Conservation (phyloP, 2,329 filamentous ascomycete species). For the Aspergillus fumigatiaffinis region DNA sequence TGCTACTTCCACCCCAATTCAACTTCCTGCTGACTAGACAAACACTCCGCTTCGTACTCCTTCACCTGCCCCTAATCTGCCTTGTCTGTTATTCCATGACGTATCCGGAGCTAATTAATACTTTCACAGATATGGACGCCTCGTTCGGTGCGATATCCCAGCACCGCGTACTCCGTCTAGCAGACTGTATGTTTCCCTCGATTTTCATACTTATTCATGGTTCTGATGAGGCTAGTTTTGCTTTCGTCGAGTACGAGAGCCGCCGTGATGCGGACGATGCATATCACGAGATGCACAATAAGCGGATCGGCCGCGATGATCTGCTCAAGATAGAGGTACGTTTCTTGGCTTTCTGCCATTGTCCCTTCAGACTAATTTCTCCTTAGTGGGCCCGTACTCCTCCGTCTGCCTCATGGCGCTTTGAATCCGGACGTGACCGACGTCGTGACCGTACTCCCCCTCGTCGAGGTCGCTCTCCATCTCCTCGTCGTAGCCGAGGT, state of each 20-base stretch:
- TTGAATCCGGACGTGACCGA: conserved; percentile 81
- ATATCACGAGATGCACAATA: conserved; percentile 99
- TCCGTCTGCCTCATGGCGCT: conserved; percentile 96
- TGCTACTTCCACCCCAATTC: neutral
- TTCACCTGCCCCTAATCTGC: neutral
- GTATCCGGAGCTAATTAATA: conserved; percentile 44
- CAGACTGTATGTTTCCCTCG: conserved; percentile 71
- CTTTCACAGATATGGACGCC: conserved; percentile 77
- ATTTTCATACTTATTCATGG: conserved; percentile 17
- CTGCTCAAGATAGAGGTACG: conserved; percentile 94
- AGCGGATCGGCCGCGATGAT: conserved; percentile 93
- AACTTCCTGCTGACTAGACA: conserved; percentile 1
- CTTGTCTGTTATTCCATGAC: conserved; percentile 8
- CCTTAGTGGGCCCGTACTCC: conserved; percentile 95
- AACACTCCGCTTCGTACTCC: conserved; percentile 4
- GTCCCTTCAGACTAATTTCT: conserved; percentile 15
- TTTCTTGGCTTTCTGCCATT: conserved; percentile 1
- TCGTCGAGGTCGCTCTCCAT: conserved; percentile 62
- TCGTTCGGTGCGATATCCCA: conserved; percentile 97
- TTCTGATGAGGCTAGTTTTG: conserved; percentile 63
- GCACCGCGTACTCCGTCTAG: conserved; percentile 90
- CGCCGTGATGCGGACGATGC: conserved; percentile 97
- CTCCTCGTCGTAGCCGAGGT: conserved; percentile 54
- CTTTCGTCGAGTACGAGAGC: conserved; percentile 98
- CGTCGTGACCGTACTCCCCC: conserved; percentile 68